Evolutionary conservation across 352 stramenopile species (phyloP), one percentile per base, ranked within the genome.

Genomic region (Phytopythium chamaehyphon): DNA sequence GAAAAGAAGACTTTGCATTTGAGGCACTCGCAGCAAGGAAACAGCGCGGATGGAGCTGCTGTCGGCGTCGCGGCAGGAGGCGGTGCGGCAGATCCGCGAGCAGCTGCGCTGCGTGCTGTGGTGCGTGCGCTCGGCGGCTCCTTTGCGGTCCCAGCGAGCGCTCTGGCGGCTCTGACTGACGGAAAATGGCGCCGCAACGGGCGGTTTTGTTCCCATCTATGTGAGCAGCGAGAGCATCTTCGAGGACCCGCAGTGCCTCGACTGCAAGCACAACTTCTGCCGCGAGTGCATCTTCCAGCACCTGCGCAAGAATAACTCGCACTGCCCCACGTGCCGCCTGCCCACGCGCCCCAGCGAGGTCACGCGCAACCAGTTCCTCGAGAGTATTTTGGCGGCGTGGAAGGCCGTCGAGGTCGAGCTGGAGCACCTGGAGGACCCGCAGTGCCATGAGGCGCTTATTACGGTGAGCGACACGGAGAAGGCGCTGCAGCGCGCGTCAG

Each of bases 191-290:
- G 14, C 9, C 33, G 38, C 8, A 43, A 6, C 12, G 21, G 15
- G 16, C 22, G 21, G n/a, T n/a, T 21, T 40, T 7, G 9, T 51
- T 24, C 5, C 16, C 42, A 37, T 54, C 24, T 59, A 31, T 18
- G 40, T 54, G 8, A 52, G 40, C 55, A 93, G 83, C 54, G 57
- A 59, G 26, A 54, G 71, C 14, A 78, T 88, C 23, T 88, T 93
- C 59, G 72, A 87, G n/a, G 84, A 94, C 57, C 80, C 84, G 42
- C 84, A 94, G 33, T 90, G 82, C 48, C 72, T 94, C 49, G 78
- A 87, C 62, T 94, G 84, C 61, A 92, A 94, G 51, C 84, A 94
- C 76, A 94, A 94, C 51, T 94, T 93, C 47, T 94, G 84, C 47
- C 76, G 68, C 60, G 54, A 66, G 19, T 94, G 82, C 62, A 91